Percentiles rank a stretch among this genome's conserved stretches.
Conservation (phyloP, 306 rosid genomes). For the Pterocarpus macrocarpus region DNA sequence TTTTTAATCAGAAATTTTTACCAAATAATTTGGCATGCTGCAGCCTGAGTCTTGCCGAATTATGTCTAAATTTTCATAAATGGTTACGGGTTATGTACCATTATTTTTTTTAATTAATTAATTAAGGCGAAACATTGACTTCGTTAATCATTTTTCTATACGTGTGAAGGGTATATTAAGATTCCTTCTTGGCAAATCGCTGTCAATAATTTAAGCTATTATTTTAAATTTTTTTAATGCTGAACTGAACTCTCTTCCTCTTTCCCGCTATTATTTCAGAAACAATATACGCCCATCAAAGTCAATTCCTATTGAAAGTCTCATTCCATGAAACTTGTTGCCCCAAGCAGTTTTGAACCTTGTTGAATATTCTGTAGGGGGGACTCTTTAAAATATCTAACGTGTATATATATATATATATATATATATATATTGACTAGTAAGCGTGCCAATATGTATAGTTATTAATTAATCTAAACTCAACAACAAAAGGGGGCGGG, state of each 20-base stretch:
- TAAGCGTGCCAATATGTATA: not conserved
- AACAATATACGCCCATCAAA: constrained; percentile 12
- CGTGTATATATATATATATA: not conserved
- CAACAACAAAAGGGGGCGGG: not conserved
- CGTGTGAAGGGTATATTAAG: constrained; percentile 5
- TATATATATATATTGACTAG: not conserved
- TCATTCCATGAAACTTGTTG: constrained; percentile 13
- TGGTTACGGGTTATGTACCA: not conserved
- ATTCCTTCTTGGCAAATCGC: constrained; percentile 9
- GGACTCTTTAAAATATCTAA: constrained; percentile 36
- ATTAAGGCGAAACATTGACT: constrained; percentile 26
- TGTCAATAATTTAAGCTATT: not conserved
- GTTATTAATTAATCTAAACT: constrained; percentile 26
- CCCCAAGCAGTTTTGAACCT: constrained; percentile 31
- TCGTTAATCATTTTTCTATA: not conserved
- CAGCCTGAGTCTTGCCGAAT: not conserved
- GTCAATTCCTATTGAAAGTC: constrained; percentile 43
- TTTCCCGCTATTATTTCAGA: not conserved
- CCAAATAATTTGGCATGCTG: not conserved
- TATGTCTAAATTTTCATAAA: not conserved
- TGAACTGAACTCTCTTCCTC: constrained; percentile 18
- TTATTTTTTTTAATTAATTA: not conserved
- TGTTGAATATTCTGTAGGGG: constrained; percentile 30
- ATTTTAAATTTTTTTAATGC: not conserved
- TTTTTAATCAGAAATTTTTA: not conserved